These are phyloP conservation scores for Trichoderma virens DNA, from an alignment of 495 filamentous ascomycete species.

Conservation along the genomic window DNA sequence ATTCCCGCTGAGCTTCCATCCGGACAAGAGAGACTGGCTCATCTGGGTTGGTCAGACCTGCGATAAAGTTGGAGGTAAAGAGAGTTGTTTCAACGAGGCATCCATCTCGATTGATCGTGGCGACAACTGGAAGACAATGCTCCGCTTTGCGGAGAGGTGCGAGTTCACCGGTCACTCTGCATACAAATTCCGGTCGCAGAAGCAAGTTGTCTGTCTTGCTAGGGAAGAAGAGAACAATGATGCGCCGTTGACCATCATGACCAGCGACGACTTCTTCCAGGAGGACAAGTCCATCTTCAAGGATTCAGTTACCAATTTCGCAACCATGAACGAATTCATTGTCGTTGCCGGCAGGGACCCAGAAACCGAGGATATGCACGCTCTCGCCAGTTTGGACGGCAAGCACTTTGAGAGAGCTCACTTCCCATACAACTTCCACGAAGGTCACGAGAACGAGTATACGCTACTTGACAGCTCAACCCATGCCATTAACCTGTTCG, in stretches of 20 bases:
- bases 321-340: conserved; percentile 91
- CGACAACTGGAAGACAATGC: conserved; percentile 61
- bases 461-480: conserved; percentile 90
- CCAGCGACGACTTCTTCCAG: conserved; percentile 68
- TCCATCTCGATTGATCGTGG: conserved; percentile 69
- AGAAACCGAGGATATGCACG: conserved; percentile 60
- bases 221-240: conserved; percentile 55
- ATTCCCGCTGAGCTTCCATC: conserved; percentile 64
- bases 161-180: conserved; percentile 61
- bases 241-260: conserved; percentile 59
- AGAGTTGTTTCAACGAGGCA: conserved; percentile 60
- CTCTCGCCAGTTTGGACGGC: conserved; percentile 78
- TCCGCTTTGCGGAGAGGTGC: conserved; percentile 61
- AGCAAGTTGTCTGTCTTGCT: conserved; percentile 77
- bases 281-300: conserved; percentile 46
- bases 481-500: conserved; percentile 87
- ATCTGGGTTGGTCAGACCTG: conserved; percentile 75
- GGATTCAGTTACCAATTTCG: conserved; percentile 71
- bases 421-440: conserved; percentile 76
- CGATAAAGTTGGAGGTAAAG: conserved; percentile 40
- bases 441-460: conserved; percentile 68
- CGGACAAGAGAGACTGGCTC: conserved; percentile 70
- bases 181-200: conserved; percentile 43
- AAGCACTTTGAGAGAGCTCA: conserved; percentile 69
- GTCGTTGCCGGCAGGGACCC: conserved; percentile 69